Percentiles rank a stretch among this genome's conserved stretches.
These are phyloP conservation scores for Dothistroma septosporum DNA, from an alignment of 2,329 filamentous ascomycete genomes.

Conservation along the genomic window DNA sequence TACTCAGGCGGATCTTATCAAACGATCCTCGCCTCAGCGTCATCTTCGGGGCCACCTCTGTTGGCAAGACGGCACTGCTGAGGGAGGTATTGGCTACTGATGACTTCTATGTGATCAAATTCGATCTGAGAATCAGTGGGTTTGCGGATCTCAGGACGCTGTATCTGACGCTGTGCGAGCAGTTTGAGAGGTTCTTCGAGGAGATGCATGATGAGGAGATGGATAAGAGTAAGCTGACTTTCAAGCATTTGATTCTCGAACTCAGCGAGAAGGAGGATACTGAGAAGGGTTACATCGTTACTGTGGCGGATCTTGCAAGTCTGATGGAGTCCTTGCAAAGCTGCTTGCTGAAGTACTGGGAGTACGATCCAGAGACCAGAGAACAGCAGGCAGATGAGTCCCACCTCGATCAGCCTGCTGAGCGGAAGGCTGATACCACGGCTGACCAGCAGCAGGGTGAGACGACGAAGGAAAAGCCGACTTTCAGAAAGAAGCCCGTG, in stretches of 20 bases:
- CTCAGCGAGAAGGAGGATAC: slow-evolving; percentile 15
- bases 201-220: slow-evolving; percentile 21
- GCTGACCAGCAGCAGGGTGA: not conserved
- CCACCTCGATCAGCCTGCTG: not conserved
- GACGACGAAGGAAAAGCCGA: slow-evolving; percentile 2
- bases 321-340: slow-evolving; percentile 21
- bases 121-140: slow-evolving; percentile 18
- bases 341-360: slow-evolving; percentile 19
- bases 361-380: slow-evolving; percentile 12
- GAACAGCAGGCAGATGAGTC: not conserved
- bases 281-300: slow-evolving; percentile 14
- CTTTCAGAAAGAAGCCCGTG: slow-evolving; percentile 17
- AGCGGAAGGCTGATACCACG: not conserved
- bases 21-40: slow-evolving; percentile 19
- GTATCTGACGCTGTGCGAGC: slow-evolving; percentile 18
- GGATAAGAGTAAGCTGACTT: slow-evolving; percentile 18
- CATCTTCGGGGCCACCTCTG: slow-evolving; percentile 19
- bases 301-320: slow-evolving; percentile 18
- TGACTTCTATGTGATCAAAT: slow-evolving; percentile 21
- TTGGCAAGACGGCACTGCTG: slow-evolving; percentile 20
- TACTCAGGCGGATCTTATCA: slow-evolving; percentile 14
- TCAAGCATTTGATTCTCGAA: slow-evolving; percentile 10
- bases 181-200: slow-evolving; percentile 17
- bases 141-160: slow-evolving; percentile 19
- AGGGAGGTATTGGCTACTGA: slow-evolving; percentile 19